Evolutionary conservation across 257 asterid species (phyloP).

Genomic region (Penstemon davidsonii): DNA sequence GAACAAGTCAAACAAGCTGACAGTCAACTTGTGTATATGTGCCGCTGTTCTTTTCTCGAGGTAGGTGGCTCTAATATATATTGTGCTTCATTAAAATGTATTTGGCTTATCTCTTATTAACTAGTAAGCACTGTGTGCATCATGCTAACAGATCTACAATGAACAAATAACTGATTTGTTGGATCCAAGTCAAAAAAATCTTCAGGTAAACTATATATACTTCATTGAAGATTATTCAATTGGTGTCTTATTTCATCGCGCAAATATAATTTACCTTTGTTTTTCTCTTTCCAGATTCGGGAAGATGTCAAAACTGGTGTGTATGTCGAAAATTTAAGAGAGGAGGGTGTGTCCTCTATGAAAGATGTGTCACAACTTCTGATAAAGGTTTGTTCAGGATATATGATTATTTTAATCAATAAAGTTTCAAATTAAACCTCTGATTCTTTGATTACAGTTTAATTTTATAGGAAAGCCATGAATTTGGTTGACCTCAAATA

Average conservation of each 20-base stretch:
- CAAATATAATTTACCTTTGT: slow-evolving; percentile 9
- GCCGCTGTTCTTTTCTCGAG: slow-evolving; percentile 98
- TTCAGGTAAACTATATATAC: slow-evolving; percentile 61
- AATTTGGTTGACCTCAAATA: slow-evolving; percentile 18
- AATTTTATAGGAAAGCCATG: background rate
- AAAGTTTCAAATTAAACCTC: slow-evolving; percentile 19
- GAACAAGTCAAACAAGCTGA: slow-evolving; percentile 89
- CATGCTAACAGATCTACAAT: slow-evolving; percentile 76
- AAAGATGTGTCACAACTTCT: slow-evolving; percentile 84
- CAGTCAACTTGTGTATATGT: slow-evolving; percentile 76
- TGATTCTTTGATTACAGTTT: slow-evolving; percentile 4
- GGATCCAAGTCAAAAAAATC: slow-evolving; percentile 93
- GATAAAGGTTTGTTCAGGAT: slow-evolving; percentile 60
- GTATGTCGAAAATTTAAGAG: slow-evolving; percentile 93
- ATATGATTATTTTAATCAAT: slow-evolving; percentile 4
- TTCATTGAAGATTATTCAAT: slow-evolving; percentile 12
- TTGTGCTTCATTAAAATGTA: slow-evolving; percentile 16
- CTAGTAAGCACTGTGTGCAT: slow-evolving; percentile 20
- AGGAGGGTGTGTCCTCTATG: slow-evolving; percentile 88
- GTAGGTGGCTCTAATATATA: slow-evolving; percentile 38
- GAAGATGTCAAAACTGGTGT: slow-evolving; percentile 94
- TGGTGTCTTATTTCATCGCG: slow-evolving; percentile 12
- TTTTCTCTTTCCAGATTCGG: slow-evolving; percentile 61
- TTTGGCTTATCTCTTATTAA: background rate
- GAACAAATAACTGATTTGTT: slow-evolving; percentile 96